phyloP scores from a whole-genome alignment of 2,329 filamentous ascomycete genomes.

The Cordyceps militaris region DNA sequence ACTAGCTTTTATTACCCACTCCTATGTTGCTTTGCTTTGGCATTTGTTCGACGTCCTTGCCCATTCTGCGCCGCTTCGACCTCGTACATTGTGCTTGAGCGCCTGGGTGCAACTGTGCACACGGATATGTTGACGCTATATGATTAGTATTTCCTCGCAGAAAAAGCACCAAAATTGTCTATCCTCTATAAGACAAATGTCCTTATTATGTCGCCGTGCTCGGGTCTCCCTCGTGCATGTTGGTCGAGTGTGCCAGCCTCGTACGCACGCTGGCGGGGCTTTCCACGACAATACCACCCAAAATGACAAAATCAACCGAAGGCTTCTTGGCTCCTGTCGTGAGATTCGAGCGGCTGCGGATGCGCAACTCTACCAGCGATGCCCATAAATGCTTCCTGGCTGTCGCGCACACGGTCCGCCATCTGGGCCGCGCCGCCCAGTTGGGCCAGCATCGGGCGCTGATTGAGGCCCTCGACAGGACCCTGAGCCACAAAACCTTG shows the following conservation, averaged over 20 bases:
- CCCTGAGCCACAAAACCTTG: neutral
- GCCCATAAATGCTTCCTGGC: neutral
- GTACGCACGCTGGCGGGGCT: neutral
- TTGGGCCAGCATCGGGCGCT: neutral
- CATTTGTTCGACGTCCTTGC: too few species aligned
- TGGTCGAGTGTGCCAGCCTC: neutral
- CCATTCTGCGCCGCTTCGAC: neutral
- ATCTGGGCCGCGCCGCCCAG: conserved; percentile 1
- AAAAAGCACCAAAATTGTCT: too few species aligned
- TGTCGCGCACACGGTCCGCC: neutral
- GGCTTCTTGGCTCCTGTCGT: neutral
- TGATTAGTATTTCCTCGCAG: neutral
- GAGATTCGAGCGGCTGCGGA: neutral
- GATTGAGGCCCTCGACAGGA: neutral
- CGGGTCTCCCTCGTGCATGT: neutral
- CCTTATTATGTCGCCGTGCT: neutral
- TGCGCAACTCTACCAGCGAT: neutral
- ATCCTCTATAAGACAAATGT: too few species aligned
- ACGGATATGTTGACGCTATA: neutral
- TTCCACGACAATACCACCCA: conserved; percentile 14
- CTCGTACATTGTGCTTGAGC: neutral
- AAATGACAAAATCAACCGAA: conserved; percentile 13
- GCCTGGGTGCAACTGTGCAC: neutral
- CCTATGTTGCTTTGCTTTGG: neutral
- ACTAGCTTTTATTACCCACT: too few species aligned